A percentile compares a stretch with the other conserved stretches of the same genome.
phyloP scores from a whole-genome alignment of 805 yeast species.

The Sugiyamaella americana region DNA sequence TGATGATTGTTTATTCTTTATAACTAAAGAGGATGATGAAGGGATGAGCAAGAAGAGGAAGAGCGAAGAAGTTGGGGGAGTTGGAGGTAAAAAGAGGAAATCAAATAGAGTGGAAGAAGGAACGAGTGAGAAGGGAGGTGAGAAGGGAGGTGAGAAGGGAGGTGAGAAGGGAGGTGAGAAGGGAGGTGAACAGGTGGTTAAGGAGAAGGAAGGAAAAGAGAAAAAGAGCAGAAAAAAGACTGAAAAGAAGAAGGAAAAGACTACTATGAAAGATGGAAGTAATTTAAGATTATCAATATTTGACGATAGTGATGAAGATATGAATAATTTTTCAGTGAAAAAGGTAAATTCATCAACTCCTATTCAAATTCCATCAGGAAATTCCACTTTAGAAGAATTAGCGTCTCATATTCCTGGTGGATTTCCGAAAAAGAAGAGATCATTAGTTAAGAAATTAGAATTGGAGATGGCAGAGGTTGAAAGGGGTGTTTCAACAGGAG shows the following conservation, averaged over 20 bases:
- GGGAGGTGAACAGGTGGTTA: not conserved
- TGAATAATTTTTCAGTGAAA: not conserved
- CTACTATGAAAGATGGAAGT: not conserved
- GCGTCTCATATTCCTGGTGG: not conserved
- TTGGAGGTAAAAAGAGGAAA: not conserved
- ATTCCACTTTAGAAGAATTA: not conserved
- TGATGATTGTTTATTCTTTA: conserved; percentile 39
- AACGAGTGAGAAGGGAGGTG: not conserved
- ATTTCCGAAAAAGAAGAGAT: not conserved
- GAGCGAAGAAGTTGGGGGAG: not conserved
- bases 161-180: not conserved
- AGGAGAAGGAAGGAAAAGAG: not conserved
- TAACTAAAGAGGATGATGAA: conserved; percentile 8
- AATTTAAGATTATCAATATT: not conserved
- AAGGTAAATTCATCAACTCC: not conserved
- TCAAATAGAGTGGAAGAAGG: not conserved
- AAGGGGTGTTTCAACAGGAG: not conserved
- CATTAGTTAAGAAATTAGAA: not conserved
- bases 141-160: not conserved
- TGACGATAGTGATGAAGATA: not conserved
- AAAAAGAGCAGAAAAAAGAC: not conserved
- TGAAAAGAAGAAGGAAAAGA: no score
- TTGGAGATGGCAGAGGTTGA: not conserved
- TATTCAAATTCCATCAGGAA: not conserved
- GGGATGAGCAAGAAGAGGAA: not conserved